Evolutionary conservation across 768 basidiomycete genomes (phyloP).

Genomic region (Boletus sp.): DNA sequence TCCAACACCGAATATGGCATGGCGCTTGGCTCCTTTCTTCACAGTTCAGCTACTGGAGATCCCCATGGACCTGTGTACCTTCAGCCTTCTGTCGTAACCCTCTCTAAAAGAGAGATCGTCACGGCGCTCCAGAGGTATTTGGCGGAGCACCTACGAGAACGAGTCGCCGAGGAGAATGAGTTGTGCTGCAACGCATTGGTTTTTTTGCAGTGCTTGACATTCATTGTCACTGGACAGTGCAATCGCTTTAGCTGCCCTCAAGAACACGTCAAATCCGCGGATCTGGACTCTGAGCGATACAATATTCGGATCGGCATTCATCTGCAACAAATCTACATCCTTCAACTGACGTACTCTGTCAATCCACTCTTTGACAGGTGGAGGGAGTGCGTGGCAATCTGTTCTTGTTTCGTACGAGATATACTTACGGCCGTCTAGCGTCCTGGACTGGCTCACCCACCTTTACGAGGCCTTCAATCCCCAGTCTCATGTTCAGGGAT

Average conservation of each 20-base stretch:
- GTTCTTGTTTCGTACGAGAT: too few species aligned
- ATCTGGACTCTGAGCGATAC: slow-evolving; percentile 35
- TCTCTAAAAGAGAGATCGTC: slow-evolving; percentile 23
- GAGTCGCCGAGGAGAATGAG: slow-evolving; percentile 34
- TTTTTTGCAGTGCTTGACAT: slow-evolving; percentile 42
- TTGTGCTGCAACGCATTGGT: slow-evolving; percentile 29
- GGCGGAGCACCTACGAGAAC: slow-evolving; percentile 23
- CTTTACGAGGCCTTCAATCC: slow-evolving; percentile 54
- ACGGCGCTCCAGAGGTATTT: slow-evolving; percentile 26
- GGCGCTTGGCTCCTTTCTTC: slow-evolving; percentile 8
- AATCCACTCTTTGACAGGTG: neutral
- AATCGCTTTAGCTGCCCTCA: slow-evolving; percentile 32
- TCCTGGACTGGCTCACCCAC: slow-evolving; percentile 33
- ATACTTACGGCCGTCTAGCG: neutral
- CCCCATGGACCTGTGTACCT: neutral
- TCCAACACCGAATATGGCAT: slow-evolving; percentile 12
- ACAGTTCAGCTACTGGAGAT: neutral
- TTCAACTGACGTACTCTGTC: slow-evolving; percentile 32
- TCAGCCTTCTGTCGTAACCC: neutral
- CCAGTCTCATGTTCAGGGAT: slow-evolving; percentile 45
- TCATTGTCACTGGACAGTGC: slow-evolving; percentile 34
- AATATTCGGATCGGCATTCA: slow-evolving; percentile 44
- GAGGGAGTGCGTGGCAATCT: slow-evolving; percentile 6
- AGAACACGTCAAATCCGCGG: slow-evolving; percentile 33
- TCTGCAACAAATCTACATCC: slow-evolving; percentile 49